Conservation (phyloP, 1,284 basidiomycete genomes). For the Anthracocystis panici-leucophaei region DNA sequence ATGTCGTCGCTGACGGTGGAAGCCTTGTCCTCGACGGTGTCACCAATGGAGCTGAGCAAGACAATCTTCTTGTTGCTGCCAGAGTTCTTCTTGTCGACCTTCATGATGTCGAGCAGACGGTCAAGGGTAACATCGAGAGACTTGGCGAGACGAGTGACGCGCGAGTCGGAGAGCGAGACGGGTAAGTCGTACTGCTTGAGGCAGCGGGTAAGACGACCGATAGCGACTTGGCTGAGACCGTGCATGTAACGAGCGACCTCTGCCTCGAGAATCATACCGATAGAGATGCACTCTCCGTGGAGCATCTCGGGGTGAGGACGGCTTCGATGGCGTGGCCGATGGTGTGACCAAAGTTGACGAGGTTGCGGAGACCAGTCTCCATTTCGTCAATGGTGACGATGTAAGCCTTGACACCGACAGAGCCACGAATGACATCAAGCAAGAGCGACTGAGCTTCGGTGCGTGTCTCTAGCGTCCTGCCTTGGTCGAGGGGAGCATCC, state of each 20-base stretch:
- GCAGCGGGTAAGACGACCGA: constrained; percentile 64
- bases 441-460: constrained; percentile 64
- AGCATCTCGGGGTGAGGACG: constrained; percentile 67
- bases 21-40: constrained; percentile 91
- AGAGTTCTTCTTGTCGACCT: constrained; percentile 97
- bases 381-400: constrained; percentile 69
- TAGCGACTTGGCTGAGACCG: constrained; percentile 66
- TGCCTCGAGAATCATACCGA: constrained; percentile 69
- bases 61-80: constrained; percentile 91
- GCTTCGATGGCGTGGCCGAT: constrained; percentile 69
- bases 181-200: constrained; percentile 67
- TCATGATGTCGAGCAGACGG: constrained; percentile 87
- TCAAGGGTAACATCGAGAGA: constrained; percentile 80
- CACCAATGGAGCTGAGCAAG: constrained; percentile 87
- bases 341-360: constrained; percentile 69
- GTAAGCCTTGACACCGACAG: constrained; percentile 68
- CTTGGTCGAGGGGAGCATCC: constrained; percentile 47
- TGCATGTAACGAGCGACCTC: constrained; percentile 64
- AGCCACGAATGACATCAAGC: constrained; percentile 69
- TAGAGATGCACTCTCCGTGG: constrained; percentile 68
- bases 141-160: constrained; percentile 76
- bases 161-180: constrained; percentile 62
- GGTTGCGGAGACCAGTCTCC: constrained; percentile 68
- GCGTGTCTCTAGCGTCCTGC: constrained; percentile 62
- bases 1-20: constrained; percentile 77